Base-by-base conservation (phyloP, 768 basidiomycete genomes). In the Trametes elegans region DNA sequence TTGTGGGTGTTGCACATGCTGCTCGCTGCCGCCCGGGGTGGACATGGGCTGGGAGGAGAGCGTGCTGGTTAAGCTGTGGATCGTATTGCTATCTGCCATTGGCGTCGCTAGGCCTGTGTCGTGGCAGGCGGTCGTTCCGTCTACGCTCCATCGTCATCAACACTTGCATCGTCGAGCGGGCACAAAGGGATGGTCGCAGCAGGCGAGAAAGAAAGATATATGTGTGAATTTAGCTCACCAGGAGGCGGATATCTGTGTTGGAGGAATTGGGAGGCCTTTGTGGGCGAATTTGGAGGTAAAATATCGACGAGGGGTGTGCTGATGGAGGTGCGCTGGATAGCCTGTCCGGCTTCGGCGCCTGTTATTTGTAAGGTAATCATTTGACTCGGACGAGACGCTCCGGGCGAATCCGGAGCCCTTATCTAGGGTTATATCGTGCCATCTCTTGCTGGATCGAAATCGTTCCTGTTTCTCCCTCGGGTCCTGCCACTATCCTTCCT, bases 21-120 rank as follows among this genome's bases (percentile, higher is more conserved):
- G 36, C 49, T 62, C 58, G 24, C 21, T 34, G 39, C 40, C 9
- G 19, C 48, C 51, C 7, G 46, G 55, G 8, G 43, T 44, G 16
- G 47, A 31, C 44, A 62, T 53, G 26, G 62, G 45, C 49, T 62
- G 62, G 11, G 60, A 55, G 5, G 53, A 23, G 28, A 62, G 47
- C n/a, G 62, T 59, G 55, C 62, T 62, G 19, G 58, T 48, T 24
- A 62, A 40, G 49, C 58, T 62, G 32, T 62, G 58, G 27, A 62
- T 49, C 8, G 62, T 48, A 18, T 48, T 58, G 35, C 44, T 50
- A 46, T 62, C 62, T 36, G 62, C 62, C 62, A 62, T 62, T 14
- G 43, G 34, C 27, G 39, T 41, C 13, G 19, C 27, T 18, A 3
- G 6, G 21, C 18, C n/a, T 26, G 47, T 21, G 19, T 23, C 35